phyloP scores from a whole-genome alignment of 352 stramenopile genomes.

The Phytophthora podocarpi region DNA sequence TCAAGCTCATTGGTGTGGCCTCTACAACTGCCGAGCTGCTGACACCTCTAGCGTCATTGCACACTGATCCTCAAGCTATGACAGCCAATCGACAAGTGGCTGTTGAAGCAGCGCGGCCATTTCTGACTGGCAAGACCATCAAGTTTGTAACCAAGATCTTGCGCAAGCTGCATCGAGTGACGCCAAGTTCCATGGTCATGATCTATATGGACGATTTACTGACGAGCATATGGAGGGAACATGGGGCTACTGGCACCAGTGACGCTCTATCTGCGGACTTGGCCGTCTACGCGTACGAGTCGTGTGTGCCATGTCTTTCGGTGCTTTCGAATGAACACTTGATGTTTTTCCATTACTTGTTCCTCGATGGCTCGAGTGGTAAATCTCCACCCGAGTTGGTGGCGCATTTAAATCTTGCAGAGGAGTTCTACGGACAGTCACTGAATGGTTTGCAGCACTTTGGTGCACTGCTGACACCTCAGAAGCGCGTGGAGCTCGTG shows the following conservation, averaged over 20 bases:
- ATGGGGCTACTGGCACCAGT: conserved; percentile 18
- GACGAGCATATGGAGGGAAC: conserved; percentile 48
- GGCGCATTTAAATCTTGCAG: conserved; percentile 23
- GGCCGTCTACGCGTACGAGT: conserved; percentile 70
- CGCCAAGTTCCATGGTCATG: conserved; percentile 65
- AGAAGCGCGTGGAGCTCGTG: conserved; percentile 62
- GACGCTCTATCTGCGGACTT: conserved; percentile 42
- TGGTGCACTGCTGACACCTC: conserved; percentile 37
- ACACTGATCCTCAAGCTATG: conserved; percentile 14
- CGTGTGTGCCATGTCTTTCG: conserved; percentile 64
- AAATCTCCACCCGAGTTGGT: conserved; percentile 25
- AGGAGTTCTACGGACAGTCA: conserved; percentile 64
- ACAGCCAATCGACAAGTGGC: conserved; percentile 32
- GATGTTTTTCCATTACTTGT: conserved; percentile 56
- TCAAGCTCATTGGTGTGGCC: conserved; percentile 64
- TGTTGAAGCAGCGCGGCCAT: conserved; percentile 48
- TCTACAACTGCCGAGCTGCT: conserved; percentile 46
- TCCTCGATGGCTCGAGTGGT: conserved; percentile 40
- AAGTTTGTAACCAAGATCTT: conserved; percentile 80
- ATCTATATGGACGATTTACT: conserved; percentile 67
- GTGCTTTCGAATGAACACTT: conserved; percentile 74
- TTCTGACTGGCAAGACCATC: conserved; percentile 65
- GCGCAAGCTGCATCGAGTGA: conserved; percentile 67
- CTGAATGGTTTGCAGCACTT: conserved; percentile 43
- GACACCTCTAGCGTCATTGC: conserved; percentile 23